Evolutionary conservation across 495 filamentous ascomycete species (phyloP), one percentile per base, ranked within the genome.

Genomic region (Mycothermus thermophilus): DNA sequence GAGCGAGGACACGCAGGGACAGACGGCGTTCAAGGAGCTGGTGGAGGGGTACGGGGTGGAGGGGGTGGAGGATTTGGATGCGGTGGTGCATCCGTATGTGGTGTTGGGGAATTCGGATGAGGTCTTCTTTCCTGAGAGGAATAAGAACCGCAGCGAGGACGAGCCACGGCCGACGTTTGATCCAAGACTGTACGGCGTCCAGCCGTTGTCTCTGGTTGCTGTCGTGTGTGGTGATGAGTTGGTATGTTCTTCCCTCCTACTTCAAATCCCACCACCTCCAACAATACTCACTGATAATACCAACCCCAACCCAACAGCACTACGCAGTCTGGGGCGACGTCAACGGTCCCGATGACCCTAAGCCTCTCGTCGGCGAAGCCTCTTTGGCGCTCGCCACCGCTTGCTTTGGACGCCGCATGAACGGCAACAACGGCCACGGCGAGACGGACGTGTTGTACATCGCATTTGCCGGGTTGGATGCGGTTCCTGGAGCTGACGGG

Each of bases 261-360:
- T 10, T n/a, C 25, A 14, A 22, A n/a, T n/a, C n/a, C n/a, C n/a
- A n/a, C n/a, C n/a, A n/a, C n/a, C n/a, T n/a, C n/a, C n/a, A n/a
- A n/a, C n/a, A n/a, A n/a, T n/a, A n/a, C n/a, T n/a, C n/a, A n/a
- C n/a, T n/a, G n/a, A n/a, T n/a, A 34, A 30, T 9, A 33, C 30
- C 34, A 27, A 42, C 22, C 11, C 30, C 10, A 6, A 6, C 3
- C 17, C 16, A 11, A 19, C 32, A 74, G 70, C 53, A 72, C 27
- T 80, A 78, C 42, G 74, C 71, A n/a, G 52, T 81, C 34, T 79
- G 72, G 77, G 77, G 72, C 11, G 76, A 81, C 46, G 63, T 58
- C 4, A 81, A 79, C 40, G 76, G 70, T 19, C 66, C 51, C 16
- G 59, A 63, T 27, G 62, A 58, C 18, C 30, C 53, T 42, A 50